These are phyloP conservation scores for Cutaneotrichosporon mucoides DNA, from an alignment of 1,284 basidiomycete species.

Conservation along the genomic window DNA sequence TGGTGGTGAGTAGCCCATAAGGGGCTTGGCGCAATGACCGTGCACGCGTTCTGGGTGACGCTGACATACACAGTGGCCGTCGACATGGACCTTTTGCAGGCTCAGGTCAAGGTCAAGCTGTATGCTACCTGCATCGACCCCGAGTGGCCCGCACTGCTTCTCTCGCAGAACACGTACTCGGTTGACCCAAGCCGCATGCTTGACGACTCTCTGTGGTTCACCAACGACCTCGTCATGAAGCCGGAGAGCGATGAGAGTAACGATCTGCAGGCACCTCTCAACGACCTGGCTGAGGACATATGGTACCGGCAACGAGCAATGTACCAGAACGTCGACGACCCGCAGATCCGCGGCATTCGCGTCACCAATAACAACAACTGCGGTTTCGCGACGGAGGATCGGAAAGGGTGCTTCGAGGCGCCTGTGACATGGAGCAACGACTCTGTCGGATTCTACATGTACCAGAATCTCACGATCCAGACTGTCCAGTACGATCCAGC, in stretches of 20 bases:
- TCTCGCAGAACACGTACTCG: conserved; percentile 12
- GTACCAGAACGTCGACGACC: conserved; percentile 4
- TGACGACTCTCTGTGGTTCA: conserved; percentile 17
- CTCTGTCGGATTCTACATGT: conserved; percentile 15
- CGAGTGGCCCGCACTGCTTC: conserved; percentile 20
- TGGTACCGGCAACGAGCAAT: conserved; percentile 17
- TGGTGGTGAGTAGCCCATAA: conserved; percentile 5
- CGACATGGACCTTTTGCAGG: conserved; percentile 20
- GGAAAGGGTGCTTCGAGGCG: conserved; percentile 11
- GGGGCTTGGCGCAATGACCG: too few relatives aligned
- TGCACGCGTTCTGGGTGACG: too few relatives aligned
- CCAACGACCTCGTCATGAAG: conserved; percentile 7
- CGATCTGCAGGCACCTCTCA: conserved; percentile 8
- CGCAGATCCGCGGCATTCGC: conserved; percentile 13
- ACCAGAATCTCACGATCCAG: conserved; percentile 14
- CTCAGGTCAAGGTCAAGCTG: conserved; percentile 13
- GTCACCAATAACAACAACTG: conserved; percentile 16
- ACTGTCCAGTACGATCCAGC: not conserved
- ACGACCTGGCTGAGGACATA: conserved; percentile 16
- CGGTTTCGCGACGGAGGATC: conserved; percentile 10
- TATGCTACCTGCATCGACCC: conserved; percentile 25
- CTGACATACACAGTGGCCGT: conserved; percentile 1
- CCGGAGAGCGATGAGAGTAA: conserved; percentile 4
- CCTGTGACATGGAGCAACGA: conserved; percentile 8
- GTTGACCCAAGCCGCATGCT: conserved; percentile 7